Evolutionary conservation across 306 rosid species (phyloP).

Genomic region (Lablab purpureus): DNA sequence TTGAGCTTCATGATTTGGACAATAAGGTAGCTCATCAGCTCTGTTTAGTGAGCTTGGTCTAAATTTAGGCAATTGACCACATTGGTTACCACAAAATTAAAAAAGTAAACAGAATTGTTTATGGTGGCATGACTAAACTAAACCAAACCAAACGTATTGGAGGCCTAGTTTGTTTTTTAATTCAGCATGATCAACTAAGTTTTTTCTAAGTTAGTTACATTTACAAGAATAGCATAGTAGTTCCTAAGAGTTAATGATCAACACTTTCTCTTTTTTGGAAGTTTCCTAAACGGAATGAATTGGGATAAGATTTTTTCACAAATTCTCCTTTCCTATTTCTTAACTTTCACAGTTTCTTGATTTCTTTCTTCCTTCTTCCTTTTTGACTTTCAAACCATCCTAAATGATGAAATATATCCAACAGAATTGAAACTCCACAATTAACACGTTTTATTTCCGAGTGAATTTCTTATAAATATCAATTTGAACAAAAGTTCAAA

Average conservation of each 20-base stretch:
- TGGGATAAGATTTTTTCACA: not conserved
- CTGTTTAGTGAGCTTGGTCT: not conserved
- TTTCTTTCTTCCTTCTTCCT: not conserved
- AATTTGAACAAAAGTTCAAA: no score
- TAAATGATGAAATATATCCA: not conserved
- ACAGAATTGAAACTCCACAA: not conserved
- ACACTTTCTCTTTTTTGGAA: no score
- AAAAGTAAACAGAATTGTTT: not conserved
- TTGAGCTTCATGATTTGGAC: conserved; percentile 25
- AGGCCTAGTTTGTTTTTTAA: conserved; percentile 3
- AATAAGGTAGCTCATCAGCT: conserved; percentile 3
- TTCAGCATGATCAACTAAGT: not conserved
- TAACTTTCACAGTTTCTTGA: not conserved
- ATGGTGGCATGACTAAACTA: not conserved
- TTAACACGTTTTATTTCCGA: not conserved
- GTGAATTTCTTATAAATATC: no score
- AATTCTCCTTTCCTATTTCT: not conserved
- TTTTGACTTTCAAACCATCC: not conserved
- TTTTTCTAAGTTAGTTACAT: not conserved
- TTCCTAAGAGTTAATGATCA: not conserved
- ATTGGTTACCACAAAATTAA: conserved; percentile 12
- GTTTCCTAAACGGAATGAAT: no score
- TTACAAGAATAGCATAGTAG: not conserved
- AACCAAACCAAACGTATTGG: conserved; percentile 1
- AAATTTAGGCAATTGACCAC: not conserved